Conservation (phyloP, 345 rosid species). For the Ceriops zippeliana region DNA sequence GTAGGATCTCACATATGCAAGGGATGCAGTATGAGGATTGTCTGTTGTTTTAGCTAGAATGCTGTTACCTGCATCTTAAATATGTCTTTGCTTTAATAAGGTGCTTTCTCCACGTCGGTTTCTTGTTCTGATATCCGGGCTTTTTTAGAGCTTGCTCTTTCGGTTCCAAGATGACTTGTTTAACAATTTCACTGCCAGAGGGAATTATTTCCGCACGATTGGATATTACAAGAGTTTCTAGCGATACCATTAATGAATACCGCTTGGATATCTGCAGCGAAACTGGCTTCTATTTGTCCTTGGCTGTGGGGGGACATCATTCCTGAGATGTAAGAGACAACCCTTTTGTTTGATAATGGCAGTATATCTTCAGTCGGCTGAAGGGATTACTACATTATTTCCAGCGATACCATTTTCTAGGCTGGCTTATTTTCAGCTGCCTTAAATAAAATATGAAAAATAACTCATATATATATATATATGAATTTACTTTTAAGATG, state of each 20-base stretch:
- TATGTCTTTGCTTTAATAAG: not conserved
- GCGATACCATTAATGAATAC: constrained; percentile 8
- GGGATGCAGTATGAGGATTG: not conserved
- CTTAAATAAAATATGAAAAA: too few relatives aligned
- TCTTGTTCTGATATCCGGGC: constrained; percentile 27
- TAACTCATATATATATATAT: too few relatives aligned
- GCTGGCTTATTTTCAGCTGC: too few relatives aligned
- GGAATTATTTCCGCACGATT: constrained; percentile 18
- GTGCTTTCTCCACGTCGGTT: not conserved
- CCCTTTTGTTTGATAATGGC: not conserved
- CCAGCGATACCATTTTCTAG: too few relatives aligned
- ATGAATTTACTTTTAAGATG: too few relatives aligned
- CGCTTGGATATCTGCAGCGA: not conserved
- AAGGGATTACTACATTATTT: not conserved
- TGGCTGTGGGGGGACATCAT: not conserved
- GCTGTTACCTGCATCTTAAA: not conserved
- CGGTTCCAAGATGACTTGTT: constrained; percentile 79
- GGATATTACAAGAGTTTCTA: constrained; percentile 22
- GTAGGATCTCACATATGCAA: not conserved
- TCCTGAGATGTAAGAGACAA: not conserved
- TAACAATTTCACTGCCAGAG: constrained; percentile 22
- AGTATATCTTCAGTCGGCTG: not conserved
- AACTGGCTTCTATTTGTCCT: not conserved
- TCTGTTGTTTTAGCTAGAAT: not conserved
- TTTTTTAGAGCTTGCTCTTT: constrained; percentile 66